Conservation (phyloP, 2,329 filamentous ascomycete genomes). For the Penicillium sp. region DNA sequence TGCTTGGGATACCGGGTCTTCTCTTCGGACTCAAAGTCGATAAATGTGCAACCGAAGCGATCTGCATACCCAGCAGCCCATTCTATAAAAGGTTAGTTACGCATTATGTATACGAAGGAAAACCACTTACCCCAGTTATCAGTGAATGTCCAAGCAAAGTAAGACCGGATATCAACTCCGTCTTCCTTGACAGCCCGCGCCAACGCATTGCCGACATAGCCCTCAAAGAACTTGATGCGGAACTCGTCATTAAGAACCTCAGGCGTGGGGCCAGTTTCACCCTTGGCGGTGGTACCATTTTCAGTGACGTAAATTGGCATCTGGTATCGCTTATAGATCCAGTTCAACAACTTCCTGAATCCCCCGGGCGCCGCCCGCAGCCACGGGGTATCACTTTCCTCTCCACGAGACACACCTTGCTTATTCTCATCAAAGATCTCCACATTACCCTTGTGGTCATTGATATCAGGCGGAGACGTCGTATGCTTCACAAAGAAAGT, state of each 20-base stretch:
- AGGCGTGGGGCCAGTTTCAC: constrained; percentile 67
- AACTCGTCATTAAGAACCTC: constrained; percentile 73
- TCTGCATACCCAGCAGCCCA: constrained; percentile 82
- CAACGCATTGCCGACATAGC: constrained; percentile 66
- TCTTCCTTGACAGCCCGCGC: constrained; percentile 60
- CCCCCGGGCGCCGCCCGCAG: constrained; percentile 68
- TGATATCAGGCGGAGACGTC: constrained; percentile 46
- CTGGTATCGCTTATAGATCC: constrained; percentile 70
- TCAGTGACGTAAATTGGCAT: constrained; percentile 78
- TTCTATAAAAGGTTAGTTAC: constrained; percentile 41
- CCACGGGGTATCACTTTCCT: constrained; percentile 76
- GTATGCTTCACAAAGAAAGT: constrained; percentile 76
- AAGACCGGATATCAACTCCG: constrained; percentile 69
- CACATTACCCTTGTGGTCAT: constrained; percentile 71
- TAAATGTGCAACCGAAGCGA: constrained; percentile 72
- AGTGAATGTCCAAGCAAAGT: constrained; percentile 78
- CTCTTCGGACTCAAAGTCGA: constrained; percentile 72
- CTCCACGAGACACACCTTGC: constrained; percentile 66
- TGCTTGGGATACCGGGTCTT: constrained; percentile 70
- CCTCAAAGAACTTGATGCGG: constrained; percentile 69
- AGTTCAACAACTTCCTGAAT: constrained; percentile 69
- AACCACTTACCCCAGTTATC: constrained; percentile 53
- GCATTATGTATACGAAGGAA: not conserved
- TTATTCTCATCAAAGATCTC: constrained; percentile 67
- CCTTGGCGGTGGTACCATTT: constrained; percentile 76